These are phyloP conservation scores for Grigorovia yakushimaensis DNA, from an alignment of 805 yeast genomes.

Conservation along the genomic window DNA sequence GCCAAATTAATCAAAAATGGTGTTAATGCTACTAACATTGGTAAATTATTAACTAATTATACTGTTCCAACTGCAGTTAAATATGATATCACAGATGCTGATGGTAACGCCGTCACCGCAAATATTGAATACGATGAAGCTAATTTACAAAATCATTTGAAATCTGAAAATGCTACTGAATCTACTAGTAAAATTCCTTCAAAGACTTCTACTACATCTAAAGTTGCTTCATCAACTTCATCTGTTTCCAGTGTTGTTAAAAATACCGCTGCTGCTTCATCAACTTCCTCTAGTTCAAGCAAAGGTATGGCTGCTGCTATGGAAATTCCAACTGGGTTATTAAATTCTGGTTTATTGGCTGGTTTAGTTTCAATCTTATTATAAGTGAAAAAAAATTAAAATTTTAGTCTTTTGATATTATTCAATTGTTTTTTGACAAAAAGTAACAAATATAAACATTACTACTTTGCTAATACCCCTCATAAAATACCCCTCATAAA, in stretches of 20 bases:
- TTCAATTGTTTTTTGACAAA: not conserved
- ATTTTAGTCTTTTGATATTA: not conserved
- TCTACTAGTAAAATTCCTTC: constrained; percentile 15
- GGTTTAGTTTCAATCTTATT: constrained; percentile 34
- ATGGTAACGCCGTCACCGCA: constrained; percentile 29
- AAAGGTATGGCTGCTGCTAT: constrained; percentile 17
- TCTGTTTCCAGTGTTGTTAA: not conserved
- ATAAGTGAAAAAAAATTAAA: constrained; percentile 7
- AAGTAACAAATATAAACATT: no score
- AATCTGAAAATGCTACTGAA: constrained; percentile 14
- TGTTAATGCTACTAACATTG: constrained; percentile 36
- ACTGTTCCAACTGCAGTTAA: constrained; percentile 31
- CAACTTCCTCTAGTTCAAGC: constrained; percentile 14
- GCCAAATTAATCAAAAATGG: constrained; percentile 39
- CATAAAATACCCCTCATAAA: no score
- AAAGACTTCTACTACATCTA: constrained; percentile 11
- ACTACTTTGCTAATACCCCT: no score
- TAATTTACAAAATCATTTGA: constrained; percentile 31
- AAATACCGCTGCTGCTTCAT: constrained; percentile 7
- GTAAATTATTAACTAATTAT: constrained; percentile 34
- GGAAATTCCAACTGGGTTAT: constrained; percentile 2
- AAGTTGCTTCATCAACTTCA: not conserved
- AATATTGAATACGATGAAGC: constrained; percentile 31
- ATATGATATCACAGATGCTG: constrained; percentile 31
- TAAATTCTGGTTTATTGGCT: constrained; percentile 18